Evolutionary conservation across 2,329 filamentous ascomycete species (phyloP).

Genomic region (Penicillium sp.): DNA sequence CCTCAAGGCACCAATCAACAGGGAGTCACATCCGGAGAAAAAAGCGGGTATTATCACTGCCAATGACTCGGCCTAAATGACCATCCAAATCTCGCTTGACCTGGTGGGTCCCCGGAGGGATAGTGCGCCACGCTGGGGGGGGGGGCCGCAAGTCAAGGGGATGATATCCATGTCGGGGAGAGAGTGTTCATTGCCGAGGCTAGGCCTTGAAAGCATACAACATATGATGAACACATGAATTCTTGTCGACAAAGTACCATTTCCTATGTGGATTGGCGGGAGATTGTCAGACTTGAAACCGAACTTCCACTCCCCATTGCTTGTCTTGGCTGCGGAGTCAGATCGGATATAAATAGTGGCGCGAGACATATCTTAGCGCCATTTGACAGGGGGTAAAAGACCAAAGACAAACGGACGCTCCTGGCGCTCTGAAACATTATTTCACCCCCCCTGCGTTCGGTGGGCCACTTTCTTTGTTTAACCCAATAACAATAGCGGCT

Average conservation of each 20-base stretch:
- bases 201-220: neutral
- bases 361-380: slow-evolving; percentile 17
- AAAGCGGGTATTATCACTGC: slow-evolving; percentile 21
- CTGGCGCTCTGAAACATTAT: slow-evolving; percentile 17
- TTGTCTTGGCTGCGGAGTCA: slow-evolving; percentile 17
- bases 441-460: slow-evolving; percentile 21
- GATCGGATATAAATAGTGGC: slow-evolving; percentile 28
- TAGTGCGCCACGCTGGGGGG: slow-evolving; percentile 25
- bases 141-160: slow-evolving; percentile 18
- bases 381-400: slow-evolving; percentile 6
- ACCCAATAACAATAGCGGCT: slow-evolving; percentile 18
- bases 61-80: slow-evolving; percentile 17
- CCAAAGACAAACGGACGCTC: slow-evolving; percentile 9
- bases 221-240: neutral
- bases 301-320: slow-evolving; percentile 4
- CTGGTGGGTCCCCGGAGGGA: slow-evolving; percentile 21
- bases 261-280: slow-evolving; percentile 3
- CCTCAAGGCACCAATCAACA: slow-evolving; percentile 21
- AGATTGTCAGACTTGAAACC: slow-evolving; percentile 13
- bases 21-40: slow-evolving; percentile 24
- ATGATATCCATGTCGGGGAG: slow-evolving; percentile 3
- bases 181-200: neutral
- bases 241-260: neutral
- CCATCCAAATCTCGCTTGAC: slow-evolving; percentile 27
- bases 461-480: slow-evolving; percentile 6